Percentiles rank a stretch among this genome's conserved stretches.
phyloP scores from a whole-genome alignment of 2,329 filamentous ascomycete species.

The Nemania diffusa region DNA sequence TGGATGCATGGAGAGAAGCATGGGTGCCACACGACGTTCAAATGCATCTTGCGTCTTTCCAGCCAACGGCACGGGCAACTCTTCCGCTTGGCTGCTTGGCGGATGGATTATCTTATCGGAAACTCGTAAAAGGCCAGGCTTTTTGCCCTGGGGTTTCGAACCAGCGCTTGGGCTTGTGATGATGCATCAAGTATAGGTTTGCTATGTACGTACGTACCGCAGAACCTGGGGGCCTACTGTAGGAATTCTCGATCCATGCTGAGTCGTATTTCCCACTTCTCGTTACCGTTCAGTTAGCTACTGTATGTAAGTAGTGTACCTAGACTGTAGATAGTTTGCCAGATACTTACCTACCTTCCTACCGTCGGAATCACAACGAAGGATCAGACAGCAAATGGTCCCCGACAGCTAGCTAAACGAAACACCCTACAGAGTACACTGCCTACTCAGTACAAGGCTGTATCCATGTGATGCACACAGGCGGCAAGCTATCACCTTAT shows the following conservation, averaged over 20 bases:
- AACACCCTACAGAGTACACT: constrained; percentile 10
- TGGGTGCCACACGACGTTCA: constrained; percentile 5
- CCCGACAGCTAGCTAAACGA: constrained; percentile 14
- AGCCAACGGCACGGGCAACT: background rate
- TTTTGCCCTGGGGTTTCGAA: background rate
- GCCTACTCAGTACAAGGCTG: no score
- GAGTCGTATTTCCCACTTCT: background rate
- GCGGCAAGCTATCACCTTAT: background rate
- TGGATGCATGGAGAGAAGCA: background rate
- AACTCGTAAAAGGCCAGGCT: background rate
- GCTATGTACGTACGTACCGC: background rate
- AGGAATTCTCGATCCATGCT: constrained; percentile 12
- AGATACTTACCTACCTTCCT: no score
- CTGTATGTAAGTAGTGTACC: background rate
- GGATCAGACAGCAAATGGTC: constrained; percentile 23
- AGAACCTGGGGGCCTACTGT: background rate
- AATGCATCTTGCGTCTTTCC: constrained; percentile 7
- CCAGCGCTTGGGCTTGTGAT: background rate
- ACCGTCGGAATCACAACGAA: constrained; percentile 1
- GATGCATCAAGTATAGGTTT: background rate
- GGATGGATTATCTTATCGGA: background rate
- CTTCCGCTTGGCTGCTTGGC: constrained; percentile 8
- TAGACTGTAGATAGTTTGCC: no score
- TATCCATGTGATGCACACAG: constrained; percentile 25
- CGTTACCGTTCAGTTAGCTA: constrained; percentile 1